Evolutionary conservation across 768 basidiomycete species (phyloP).

Genomic region (Tephrocybe sp.): DNA sequence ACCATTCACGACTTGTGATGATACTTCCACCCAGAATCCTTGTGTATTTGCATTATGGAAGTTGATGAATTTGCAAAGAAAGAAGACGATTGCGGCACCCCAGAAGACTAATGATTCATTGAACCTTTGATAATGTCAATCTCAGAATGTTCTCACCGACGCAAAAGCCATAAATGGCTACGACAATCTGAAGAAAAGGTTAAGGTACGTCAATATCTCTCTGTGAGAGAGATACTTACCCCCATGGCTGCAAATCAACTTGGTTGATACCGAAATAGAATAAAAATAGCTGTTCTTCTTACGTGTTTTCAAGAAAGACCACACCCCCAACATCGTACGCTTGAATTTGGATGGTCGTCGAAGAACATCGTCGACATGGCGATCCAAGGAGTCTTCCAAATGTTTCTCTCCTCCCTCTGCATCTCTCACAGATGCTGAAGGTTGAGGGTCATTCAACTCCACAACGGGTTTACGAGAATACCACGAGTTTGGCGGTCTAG

Average conservation of each 20-base stretch:
- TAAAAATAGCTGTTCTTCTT: conserved; percentile 30
- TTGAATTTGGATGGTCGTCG: conserved; percentile 57
- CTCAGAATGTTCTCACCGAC: conserved; percentile 46
- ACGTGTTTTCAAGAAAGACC: conserved; percentile 87
- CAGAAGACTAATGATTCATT: conserved; percentile 68
- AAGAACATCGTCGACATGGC: conserved; percentile 78
- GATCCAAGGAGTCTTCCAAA: conserved; percentile 57
- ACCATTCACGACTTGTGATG: conserved; percentile 79
- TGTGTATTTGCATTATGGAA: conserved; percentile 67
- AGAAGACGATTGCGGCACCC: conserved; percentile 82
- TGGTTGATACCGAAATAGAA: neutral
- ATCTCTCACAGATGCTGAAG: conserved; percentile 27
- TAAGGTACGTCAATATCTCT: neutral
- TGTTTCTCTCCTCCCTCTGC: conserved; percentile 27
- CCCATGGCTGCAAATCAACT: conserved; percentile 56
- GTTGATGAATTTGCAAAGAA: conserved; percentile 68
- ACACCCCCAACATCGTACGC: conserved; percentile 66
- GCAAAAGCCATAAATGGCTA: conserved; percentile 76
- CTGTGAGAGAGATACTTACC: conserved; percentile 39
- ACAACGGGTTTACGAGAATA: conserved; percentile 73
- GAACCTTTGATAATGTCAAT: neutral
- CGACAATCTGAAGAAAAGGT: conserved; percentile 43
- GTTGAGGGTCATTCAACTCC: conserved; percentile 47
- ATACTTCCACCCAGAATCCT: conserved; percentile 81
- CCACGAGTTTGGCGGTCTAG: conserved; percentile 67